These are phyloP conservation scores for Sextonia rubra DNA, from an alignment of 164 flowering plant species.

Conservation along the genomic window DNA sequence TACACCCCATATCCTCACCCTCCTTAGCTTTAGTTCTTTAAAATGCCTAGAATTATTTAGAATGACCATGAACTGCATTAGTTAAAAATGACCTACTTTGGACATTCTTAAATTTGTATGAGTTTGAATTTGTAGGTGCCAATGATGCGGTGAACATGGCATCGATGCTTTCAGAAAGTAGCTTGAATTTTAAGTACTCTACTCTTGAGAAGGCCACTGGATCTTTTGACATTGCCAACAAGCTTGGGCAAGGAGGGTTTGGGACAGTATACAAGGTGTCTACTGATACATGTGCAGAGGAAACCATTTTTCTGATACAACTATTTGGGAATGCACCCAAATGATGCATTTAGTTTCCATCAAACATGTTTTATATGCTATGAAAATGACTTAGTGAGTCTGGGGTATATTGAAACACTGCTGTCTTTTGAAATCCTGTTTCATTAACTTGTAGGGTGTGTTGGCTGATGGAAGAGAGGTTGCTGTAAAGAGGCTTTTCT, in stretches of 20 bases:
- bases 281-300: not conserved
- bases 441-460: constrained; percentile 39
- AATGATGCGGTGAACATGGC: constrained; percentile 49
- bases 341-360: too few relatives aligned
- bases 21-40: not conserved
- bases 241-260: constrained; percentile 64
- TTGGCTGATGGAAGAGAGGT: constrained; percentile 63
- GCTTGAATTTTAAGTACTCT: constrained; percentile 45
- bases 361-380: not conserved
- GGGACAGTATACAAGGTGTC: constrained; percentile 59
- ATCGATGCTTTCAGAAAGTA: constrained; percentile 9
- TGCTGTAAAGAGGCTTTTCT: constrained; percentile 52
- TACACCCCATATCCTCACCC: not conserved
- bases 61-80: too few relatives aligned
- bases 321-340: not conserved
- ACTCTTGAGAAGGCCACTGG: constrained; percentile 59
- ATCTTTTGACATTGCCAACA: constrained; percentile 30
- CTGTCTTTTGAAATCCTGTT: not conserved
- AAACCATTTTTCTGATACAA: not conserved
- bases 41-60: not conserved
- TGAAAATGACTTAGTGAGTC: not conserved
- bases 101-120: not conserved
- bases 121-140: constrained; percentile 37
- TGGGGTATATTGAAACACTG: not conserved
- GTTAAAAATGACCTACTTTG: too few relatives aligned